These are phyloP conservation scores for Leccinum variicolor DNA, from an alignment of 768 basidiomycete genomes.

Conservation along the genomic window DNA sequence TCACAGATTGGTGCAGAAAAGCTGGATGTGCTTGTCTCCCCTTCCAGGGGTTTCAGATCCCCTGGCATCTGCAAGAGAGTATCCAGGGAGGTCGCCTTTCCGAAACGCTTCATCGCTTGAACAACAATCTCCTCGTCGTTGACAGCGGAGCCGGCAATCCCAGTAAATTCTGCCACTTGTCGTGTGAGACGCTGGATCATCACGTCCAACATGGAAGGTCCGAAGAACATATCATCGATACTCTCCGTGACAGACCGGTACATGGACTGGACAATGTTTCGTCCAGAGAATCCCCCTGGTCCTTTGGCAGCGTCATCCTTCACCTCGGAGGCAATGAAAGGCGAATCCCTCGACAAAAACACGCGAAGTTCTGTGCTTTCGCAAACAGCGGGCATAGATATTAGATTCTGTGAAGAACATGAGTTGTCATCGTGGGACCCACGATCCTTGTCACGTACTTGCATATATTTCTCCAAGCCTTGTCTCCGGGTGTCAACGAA, in stretches of 20 bases:
- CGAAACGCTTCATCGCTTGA: constrained; percentile 71
- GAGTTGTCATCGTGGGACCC: neutral
- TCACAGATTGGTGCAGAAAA: constrained; percentile 96
- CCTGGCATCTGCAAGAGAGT: constrained; percentile 70
- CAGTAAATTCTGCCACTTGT: constrained; percentile 87
- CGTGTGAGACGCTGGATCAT: constrained; percentile 88
- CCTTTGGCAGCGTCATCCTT: constrained; percentile 39
- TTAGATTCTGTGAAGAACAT: constrained; percentile 52
- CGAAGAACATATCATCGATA: constrained; percentile 96
- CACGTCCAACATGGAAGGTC: constrained; percentile 92
- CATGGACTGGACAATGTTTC: constrained; percentile 78
- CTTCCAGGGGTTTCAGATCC: constrained; percentile 77
- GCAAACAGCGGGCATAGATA: constrained; percentile 71
- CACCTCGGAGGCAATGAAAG: constrained; percentile 62
- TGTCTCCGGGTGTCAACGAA: constrained; percentile 80
- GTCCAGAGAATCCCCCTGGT: constrained; percentile 55
- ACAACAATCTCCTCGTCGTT: constrained; percentile 84
- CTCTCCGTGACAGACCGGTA: constrained; percentile 92
- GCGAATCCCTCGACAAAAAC: constrained; percentile 87
- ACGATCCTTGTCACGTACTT: constrained; percentile 44
- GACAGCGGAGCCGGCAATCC: constrained; percentile 73
- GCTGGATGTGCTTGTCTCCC: constrained; percentile 83
- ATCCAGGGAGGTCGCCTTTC: constrained; percentile 62
- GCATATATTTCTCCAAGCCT: constrained; percentile 86
- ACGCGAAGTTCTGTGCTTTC: constrained; percentile 78